Base-by-base conservation (phyloP, 2,329 filamentous ascomycete species). In the Colletotrichum gloeosporioides region DNA sequence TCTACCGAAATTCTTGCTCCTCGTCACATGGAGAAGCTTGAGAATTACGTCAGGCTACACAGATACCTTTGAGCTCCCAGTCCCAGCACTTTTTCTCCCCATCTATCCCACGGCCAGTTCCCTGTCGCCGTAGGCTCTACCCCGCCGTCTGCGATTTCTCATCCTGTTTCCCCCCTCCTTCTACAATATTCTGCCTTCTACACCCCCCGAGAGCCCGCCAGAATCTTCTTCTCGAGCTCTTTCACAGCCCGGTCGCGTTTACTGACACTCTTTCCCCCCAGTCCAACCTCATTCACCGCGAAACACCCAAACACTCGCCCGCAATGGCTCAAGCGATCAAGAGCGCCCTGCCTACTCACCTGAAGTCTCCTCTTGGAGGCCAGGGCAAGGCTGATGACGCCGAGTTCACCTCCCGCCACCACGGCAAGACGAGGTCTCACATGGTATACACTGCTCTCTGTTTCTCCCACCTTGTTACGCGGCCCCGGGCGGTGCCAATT, bases 381-480 rank as follows among this genome's bases (percentile, higher is more conserved):
- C 75, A 74, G 49, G 89, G 86, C 77, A 78, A 78, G 76, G 86
- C 85, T 44, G 87, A 86, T 73, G 87, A 88, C 77, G 82, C 82
- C 78, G 88, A 87, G 79, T 89, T 92, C 79, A 87, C 90, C 81
- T 89, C 90, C 80, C 92, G 93, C 84, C 95, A 95, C 84, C 94
- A 96, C 86, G 94, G 94, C 88, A 96, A 96, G 91, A 94, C 94
- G 80, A 93, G 94, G 86, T 95, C 94, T 77, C 94, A 96, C 87
- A 95, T 96, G 92, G 94, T 94, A 87, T 92, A 94, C 93, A 75
- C 57, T 59, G 13, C 49, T 68, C 8, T 36, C 36, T 44, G 15
- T 12, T 13, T 16, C 25, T 29, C 59, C 22, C 25, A 36, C 53
- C 78, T 79, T 29, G 44, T 62, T 6, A 16, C 25, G 68, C 64